These are phyloP conservation scores for Maudiozyma humilis DNA, from an alignment of 1,139 yeast genomes.

Conservation along the genomic window DNA sequence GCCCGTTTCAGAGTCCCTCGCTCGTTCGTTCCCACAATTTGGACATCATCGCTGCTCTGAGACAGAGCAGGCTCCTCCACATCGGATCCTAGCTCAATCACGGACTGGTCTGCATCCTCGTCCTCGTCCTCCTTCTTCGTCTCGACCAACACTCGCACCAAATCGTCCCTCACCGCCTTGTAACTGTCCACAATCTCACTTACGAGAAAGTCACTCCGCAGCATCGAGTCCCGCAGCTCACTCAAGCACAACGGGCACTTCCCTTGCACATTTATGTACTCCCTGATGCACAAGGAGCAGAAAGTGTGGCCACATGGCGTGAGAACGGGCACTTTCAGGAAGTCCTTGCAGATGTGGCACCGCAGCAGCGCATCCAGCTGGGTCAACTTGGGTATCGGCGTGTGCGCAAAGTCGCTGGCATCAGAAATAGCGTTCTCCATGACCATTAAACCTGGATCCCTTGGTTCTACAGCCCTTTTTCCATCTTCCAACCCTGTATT, in stretches of 20 bases:
- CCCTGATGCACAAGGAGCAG: slow-evolving; percentile 82
- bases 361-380: slow-evolving; percentile 65
- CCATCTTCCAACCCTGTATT: no score
- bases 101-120: slow-evolving; percentile 8
- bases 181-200: slow-evolving; percentile 65
- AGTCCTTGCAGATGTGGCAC: slow-evolving; percentile 90
- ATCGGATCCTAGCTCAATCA: slow-evolving; percentile 18
- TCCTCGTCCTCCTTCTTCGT: neutral
- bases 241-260: slow-evolving; percentile 76
- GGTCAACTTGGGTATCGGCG: slow-evolving; percentile 47
- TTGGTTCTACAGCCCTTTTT: no score
- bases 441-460: no score
- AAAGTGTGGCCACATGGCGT: slow-evolving; percentile 87
- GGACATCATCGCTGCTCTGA: slow-evolving; percentile 24
- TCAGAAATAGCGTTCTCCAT: slow-evolving; percentile 40
- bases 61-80: slow-evolving; percentile 2
- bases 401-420: slow-evolving; percentile 59
- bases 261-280: slow-evolving; percentile 49
- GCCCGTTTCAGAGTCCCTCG: neutral
- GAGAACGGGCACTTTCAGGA: slow-evolving; percentile 70
- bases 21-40: slow-evolving; percentile 15
- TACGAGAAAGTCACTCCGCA: slow-evolving; percentile 59
- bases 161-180: slow-evolving; percentile 34
- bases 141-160: neutral
- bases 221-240: slow-evolving; percentile 61